Evolutionary conservation across 441 rosid species (phyloP).

Genomic region (Iberis amara): DNA sequence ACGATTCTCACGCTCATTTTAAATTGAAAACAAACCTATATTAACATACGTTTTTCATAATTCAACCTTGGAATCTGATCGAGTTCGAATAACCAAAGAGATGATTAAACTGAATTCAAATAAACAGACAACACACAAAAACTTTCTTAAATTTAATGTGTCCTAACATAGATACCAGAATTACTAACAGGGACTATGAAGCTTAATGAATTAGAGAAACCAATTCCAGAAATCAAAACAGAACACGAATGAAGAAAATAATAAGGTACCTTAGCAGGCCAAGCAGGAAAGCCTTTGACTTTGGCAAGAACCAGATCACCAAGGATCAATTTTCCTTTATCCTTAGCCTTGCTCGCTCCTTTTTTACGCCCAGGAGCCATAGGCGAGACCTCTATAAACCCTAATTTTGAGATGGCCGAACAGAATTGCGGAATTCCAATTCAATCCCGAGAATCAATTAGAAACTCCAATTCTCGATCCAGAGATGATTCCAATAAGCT

Average conservation of each 20-base stretch:
- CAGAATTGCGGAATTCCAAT: neutral
- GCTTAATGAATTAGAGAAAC: neutral
- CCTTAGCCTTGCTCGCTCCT: conserved; percentile 59
- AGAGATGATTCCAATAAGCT: neutral
- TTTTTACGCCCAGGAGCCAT: conserved; percentile 86
- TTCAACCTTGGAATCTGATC: neutral
- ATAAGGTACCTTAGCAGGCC: conserved; percentile 91
- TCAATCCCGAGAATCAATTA: neutral
- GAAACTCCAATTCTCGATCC: neutral
- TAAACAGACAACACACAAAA: neutral
- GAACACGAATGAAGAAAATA: neutral
- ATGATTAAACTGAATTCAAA: neutral
- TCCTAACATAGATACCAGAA: conserved; percentile 14
- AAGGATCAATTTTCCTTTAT: conserved; percentile 56
- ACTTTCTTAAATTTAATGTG: neutral
- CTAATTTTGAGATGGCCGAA: conserved; percentile 15
- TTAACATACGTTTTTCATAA: neutral
- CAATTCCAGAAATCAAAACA: neutral
- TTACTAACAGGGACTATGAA: neutral
- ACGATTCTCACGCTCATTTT: neutral
- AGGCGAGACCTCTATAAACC: conserved; percentile 26
- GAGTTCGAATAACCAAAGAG: conserved; percentile 4
- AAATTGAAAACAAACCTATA: neutral
- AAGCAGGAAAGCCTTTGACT: conserved; percentile 92
- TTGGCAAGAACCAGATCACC: conserved; percentile 92